Evolutionary conservation across 805 yeast genomes (phyloP), one percentile per base, ranked within the genome.

Genomic region (Ogataea degrootiae): DNA sequence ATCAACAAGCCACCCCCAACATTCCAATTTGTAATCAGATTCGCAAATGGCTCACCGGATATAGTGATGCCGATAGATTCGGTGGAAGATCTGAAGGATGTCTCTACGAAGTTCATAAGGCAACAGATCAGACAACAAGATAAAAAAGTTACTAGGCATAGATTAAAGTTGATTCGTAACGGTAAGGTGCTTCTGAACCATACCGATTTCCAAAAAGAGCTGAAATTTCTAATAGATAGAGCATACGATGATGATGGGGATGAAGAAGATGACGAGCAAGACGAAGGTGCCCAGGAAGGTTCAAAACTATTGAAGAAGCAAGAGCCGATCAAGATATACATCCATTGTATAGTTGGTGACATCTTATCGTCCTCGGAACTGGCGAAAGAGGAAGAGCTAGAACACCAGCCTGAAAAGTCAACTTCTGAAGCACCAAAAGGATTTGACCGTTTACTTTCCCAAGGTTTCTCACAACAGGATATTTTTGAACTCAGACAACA

Each of bases 381-480:
- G 29, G 72, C 68, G 1, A 70, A 77, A 39, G 96, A 87, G 55
- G 79, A 74, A 43, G 76, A 75, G 43, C 55, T 79, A 43, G 91
- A 85, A 58, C 68, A 68, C 44, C 77, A 75, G 9, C 85, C 80
- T 17, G 71, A 69, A 33, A 68, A 69, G 42, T 65, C 77, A 2
- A 81, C 86, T 0, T 62, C 74, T 1, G 88, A 87, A 1, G 90
- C 88, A 14, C 82, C 84, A 3, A 77, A 83, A 15, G 97, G 97
- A 2, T 88, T 91, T 63, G 97, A 91, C 63, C 68, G 97, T 38
- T 70, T 91, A 44, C 72, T 90, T 16, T 79, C 82, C 33, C 91
- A 90, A 39, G 97, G 97, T 8, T 87, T 91, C 60, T 75, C 87
- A 5, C 87, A 80, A 33, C 85, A 80, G 49, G 97, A 91, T 56